phyloP scores from a whole-genome alignment of 129 eudicot genomes.

The Arctium minus region DNA sequence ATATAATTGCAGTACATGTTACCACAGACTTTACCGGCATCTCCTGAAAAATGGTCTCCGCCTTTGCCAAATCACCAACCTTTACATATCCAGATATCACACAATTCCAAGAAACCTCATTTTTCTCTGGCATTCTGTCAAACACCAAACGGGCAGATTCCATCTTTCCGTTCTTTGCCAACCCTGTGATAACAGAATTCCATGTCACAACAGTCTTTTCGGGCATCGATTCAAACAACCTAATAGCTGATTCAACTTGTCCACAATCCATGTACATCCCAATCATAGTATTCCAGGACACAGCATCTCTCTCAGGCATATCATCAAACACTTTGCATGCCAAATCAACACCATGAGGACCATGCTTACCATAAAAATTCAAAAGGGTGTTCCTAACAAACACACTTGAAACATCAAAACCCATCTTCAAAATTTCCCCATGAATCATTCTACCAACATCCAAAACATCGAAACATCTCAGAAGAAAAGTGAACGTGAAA shows the following conservation, averaged over 20 bases:
- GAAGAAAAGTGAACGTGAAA: slow-evolving; percentile 56
- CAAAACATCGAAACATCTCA: slow-evolving; percentile 37
- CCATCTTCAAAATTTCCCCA: slow-evolving; percentile 49
- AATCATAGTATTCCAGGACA: slow-evolving; percentile 69
- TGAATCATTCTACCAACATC: slow-evolving; percentile 42
- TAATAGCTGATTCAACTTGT: slow-evolving; percentile 40
- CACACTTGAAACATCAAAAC: slow-evolving; percentile 42
- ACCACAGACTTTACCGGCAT: slow-evolving; percentile 61
- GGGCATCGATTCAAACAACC: slow-evolving; percentile 52
- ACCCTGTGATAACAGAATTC: slow-evolving; percentile 54
- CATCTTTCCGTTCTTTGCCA: slow-evolving; percentile 45
- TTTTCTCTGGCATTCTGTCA: slow-evolving; percentile 52
- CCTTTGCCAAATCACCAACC: slow-evolving; percentile 39
- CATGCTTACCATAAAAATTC: slow-evolving; percentile 44
- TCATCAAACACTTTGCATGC: slow-evolving; percentile 49
- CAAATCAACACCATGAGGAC: slow-evolving; percentile 20
- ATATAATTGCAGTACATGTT: slow-evolving; percentile 51
- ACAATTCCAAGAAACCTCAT: slow-evolving; percentile 64
- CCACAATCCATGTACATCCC: slow-evolving; percentile 48
- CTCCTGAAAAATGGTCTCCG: slow-evolving; percentile 32
- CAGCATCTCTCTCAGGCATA: slow-evolving; percentile 57
- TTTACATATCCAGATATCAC: slow-evolving; percentile 54
- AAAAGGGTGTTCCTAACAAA: slow-evolving; percentile 55
- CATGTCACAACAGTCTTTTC: slow-evolving; percentile 53
- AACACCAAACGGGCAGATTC: slow-evolving; percentile 38